Percentiles rank a stretch among this genome's conserved stretches.
phyloP scores from a whole-genome alignment of 2,329 filamentous ascomycete genomes.

The Leptodontidium sp. region DNA sequence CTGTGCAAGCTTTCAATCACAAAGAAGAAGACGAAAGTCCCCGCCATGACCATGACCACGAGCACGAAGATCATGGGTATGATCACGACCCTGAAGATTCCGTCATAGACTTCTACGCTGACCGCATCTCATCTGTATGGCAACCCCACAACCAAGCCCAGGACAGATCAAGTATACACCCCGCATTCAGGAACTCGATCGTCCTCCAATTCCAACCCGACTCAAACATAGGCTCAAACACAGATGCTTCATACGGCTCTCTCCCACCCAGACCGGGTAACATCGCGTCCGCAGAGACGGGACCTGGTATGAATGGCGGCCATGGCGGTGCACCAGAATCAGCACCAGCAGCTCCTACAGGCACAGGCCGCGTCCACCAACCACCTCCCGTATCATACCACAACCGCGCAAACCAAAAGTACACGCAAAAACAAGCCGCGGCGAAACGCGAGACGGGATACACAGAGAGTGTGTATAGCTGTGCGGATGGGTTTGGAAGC shows the following conservation, averaged over 20 bases:
- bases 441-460: constrained; percentile 6
- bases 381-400: constrained; percentile 9
- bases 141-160: not conserved
- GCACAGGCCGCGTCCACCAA: not conserved
- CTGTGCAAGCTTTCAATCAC: constrained; percentile 10
- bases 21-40: constrained; percentile 13
- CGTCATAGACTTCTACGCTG: constrained; percentile 32
- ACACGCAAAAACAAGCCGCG: not conserved
- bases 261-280: constrained; percentile 13
- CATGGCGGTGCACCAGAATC: constrained; percentile 6
- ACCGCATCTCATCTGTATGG: not conserved
- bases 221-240: not conserved
- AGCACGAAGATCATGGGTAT: constrained; percentile 16
- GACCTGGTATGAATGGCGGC: not conserved
- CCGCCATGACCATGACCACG: constrained; percentile 9
- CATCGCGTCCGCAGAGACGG: constrained; percentile 10
- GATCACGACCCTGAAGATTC: constrained; percentile 32
- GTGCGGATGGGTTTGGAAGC: no score
- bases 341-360: not conserved
- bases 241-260: not conserved
- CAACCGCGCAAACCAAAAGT: not conserved
- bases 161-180: constrained; percentile 26
- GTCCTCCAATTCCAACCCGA: not conserved
- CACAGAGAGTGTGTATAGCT: constrained; percentile 18
- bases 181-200: constrained; percentile 29